Evolutionary conservation across 2,329 filamentous ascomycete species (phyloP), one percentile per base, ranked within the genome.

Genomic region (Colletotrichum sp.): DNA sequence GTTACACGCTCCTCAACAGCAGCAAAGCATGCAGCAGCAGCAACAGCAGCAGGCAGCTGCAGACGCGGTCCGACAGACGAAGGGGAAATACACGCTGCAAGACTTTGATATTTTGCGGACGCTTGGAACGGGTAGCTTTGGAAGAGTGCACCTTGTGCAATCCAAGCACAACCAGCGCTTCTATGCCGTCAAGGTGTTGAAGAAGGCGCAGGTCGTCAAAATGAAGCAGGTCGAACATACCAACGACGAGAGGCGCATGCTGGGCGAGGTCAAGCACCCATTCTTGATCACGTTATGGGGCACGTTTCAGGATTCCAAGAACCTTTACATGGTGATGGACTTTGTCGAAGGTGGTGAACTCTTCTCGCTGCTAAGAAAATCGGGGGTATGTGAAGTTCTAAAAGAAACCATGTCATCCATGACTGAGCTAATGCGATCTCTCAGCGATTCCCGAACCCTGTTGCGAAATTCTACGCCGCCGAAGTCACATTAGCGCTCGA

Each of bases 181-280:
- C 89, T 99, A 99, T 87, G 97, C 97, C 62, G 94, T 99, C 86
- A 99, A 99, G 88, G 97, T 99, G 79, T 88, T 99, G 86, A 99
- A 99, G 86, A 99, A 99, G 90, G 93, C 93, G 65, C 97, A 99
- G 87, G 96, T 99, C 71, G 96, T 99, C 85, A 98, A 98, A 89
- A 99, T 99, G 97, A 99, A 99, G 91, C 97, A 99, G 87, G 96
- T 99, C 77, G 97, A 99, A 87, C 97, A 99, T 87, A 99, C 97
- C 80, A 99, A 99, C 83, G 97, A 99, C 86, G 97, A 99, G 88
- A 92, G 97, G 79, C 93, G 92, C 81, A 99, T 99, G 97, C 88
- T 99, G 81, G 95, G 95, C 84, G 95, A 98, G 84, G 97, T 99
- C 84, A 98, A 98, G 86, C 96, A 99, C 86, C 96, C 97, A 15